Percentiles rank a stretch among this genome's conserved stretches.
These are phyloP conservation scores for Paecilomyces sp. DNA, from an alignment of 2,329 filamentous ascomycete genomes.

Conservation along the genomic window DNA sequence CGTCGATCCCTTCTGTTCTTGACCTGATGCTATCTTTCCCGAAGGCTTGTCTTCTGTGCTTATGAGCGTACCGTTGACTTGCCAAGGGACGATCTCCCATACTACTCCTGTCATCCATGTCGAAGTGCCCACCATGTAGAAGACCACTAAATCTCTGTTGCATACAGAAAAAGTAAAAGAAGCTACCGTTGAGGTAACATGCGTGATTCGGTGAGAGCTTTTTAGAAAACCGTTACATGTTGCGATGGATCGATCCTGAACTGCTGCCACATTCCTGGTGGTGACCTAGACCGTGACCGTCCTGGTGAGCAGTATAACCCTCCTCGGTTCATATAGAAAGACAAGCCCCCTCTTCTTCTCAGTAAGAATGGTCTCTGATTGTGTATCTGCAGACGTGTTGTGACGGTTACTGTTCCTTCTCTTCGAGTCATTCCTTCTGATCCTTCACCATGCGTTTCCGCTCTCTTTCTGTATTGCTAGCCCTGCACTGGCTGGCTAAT, in stretches of 20 bases:
- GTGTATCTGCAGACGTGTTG: not conserved
- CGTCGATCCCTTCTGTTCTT: not conserved
- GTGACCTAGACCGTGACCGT: not conserved
- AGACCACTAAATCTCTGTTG: not conserved
- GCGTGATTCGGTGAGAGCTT: not conserved
- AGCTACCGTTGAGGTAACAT: not conserved
- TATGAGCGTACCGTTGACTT: not conserved
- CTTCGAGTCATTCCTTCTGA: not conserved
- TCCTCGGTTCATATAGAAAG: not conserved
- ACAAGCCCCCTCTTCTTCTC: not conserved
- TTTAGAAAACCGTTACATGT: not conserved
- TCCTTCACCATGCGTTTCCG: not conserved
- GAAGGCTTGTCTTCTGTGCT: not conserved
- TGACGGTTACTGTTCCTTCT: not conserved
- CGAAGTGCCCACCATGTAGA: not conserved
- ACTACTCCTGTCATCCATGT: not conserved
- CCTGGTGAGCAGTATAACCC: not conserved
- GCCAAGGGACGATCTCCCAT: not conserved
- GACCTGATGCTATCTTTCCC: not conserved
- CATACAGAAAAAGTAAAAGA: not conserved
- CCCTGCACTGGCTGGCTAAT: slow-evolving; percentile 1
- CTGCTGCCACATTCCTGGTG: not conserved
- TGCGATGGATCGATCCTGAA: not conserved
- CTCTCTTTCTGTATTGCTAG: not conserved
- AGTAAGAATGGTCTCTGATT: not conserved